Evolutionary conservation across 2,329 filamentous ascomycete species (phyloP).

Genomic region (Rugonectria rugulosa): DNA sequence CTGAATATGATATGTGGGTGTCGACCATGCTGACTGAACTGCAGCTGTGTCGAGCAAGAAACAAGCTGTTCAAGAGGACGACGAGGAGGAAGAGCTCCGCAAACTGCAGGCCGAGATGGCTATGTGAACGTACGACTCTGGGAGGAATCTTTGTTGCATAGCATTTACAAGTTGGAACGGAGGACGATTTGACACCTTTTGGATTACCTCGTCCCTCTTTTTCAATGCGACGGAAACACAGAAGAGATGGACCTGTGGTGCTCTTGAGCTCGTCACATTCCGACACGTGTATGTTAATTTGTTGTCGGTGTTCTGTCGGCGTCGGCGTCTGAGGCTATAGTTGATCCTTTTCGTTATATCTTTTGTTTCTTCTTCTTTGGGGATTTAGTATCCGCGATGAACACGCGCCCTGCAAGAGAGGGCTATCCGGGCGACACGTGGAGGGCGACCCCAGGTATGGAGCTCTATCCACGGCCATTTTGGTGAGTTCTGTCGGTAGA

Average conservation of each 20-base stretch:
- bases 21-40: slow-evolving; percentile 22
- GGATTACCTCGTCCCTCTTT: slow-evolving; percentile 12
- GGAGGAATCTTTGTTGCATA: slow-evolving; percentile 34
- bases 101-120: slow-evolving; percentile 98
- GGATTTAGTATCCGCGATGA: slow-evolving; percentile 21
- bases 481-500: slow-evolving; percentile 26
- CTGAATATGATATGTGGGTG: neutral
- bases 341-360: slow-evolving; percentile 33
- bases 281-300: slow-evolving; percentile 30
- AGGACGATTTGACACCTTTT: slow-evolving; percentile 10
- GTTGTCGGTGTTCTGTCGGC: slow-evolving; percentile 41
- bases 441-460: slow-evolving; percentile 13
- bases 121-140: slow-evolving; percentile 64
- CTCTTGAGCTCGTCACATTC: slow-evolving; percentile 24
- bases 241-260: slow-evolving; percentile 26
- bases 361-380: slow-evolving; percentile 25
- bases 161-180: slow-evolving; percentile 31
- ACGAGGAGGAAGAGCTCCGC: slow-evolving; percentile 93
- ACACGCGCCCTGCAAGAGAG: slow-evolving; percentile 3
- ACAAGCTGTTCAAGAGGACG: slow-evolving; percentile 75
- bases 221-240: slow-evolving; percentile 15
- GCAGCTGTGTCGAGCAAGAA: slow-evolving; percentile 45
- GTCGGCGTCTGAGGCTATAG: slow-evolving; percentile 43
- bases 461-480: slow-evolving; percentile 5
- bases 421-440: slow-evolving; percentile 8